phyloP scores from a whole-genome alignment of 805 yeast species.

The Starmerella potacharoeniae region DNA sequence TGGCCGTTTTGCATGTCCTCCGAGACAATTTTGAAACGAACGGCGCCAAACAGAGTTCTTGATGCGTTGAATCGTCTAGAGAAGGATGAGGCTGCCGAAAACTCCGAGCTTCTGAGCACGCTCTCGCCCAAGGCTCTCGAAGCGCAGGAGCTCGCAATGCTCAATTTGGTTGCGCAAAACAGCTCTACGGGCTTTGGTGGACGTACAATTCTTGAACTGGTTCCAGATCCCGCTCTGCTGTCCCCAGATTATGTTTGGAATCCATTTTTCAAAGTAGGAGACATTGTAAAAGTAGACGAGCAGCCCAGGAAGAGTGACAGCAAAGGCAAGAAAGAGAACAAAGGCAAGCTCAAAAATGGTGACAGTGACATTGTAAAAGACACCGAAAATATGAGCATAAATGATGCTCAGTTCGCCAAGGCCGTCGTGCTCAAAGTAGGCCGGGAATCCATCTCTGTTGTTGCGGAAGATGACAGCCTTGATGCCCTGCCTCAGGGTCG shows the following conservation, averaged over 20 bases:
- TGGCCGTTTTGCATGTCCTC: not conserved
- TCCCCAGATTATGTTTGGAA: slow-evolving; percentile 25
- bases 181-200: slow-evolving; percentile 52
- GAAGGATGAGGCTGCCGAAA: slow-evolving; percentile 41
- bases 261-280: slow-evolving; percentile 40
- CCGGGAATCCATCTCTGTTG: slow-evolving; percentile 39
- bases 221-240: slow-evolving; percentile 38
- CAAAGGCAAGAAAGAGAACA: slow-evolving; percentile 8
- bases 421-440: slow-evolving; percentile 57
- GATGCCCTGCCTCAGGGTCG: slow-evolving; percentile 35
- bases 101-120: slow-evolving; percentile 34
- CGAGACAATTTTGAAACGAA: not conserved
- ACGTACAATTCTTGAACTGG: slow-evolving; percentile 47
- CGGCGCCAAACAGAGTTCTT: not conserved
- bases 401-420: slow-evolving; percentile 31
- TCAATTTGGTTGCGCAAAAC: slow-evolving; percentile 50
- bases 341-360: not conserved
- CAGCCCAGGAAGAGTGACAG: slow-evolving; percentile 13
- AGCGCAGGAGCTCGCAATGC: slow-evolving; percentile 59
- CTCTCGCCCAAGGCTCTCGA: slow-evolving; percentile 58
- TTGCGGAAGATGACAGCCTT: slow-evolving; percentile 50
- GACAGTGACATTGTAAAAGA: slow-evolving; percentile 1
- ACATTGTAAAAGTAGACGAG: slow-evolving; percentile 2
- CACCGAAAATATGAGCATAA: too few relatives aligned
- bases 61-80: slow-evolving; percentile 39